Conservation (phyloP, 2,329 filamentous ascomycete genomes). For the Lecanicillium sp. region DNA sequence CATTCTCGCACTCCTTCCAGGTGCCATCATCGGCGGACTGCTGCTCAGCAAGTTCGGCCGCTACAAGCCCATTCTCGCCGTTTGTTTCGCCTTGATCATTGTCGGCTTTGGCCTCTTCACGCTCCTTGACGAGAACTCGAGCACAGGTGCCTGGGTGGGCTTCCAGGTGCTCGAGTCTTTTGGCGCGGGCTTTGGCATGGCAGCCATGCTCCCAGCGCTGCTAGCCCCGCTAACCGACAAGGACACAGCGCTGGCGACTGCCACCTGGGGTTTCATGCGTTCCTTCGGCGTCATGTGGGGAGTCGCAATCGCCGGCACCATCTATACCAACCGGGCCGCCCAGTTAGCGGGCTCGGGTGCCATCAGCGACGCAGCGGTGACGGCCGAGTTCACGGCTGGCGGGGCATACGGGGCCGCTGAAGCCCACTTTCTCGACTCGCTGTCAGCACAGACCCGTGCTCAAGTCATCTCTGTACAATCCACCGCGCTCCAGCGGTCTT, state of each 20-base stretch:
- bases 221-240: constrained; percentile 29
- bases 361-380: constrained; percentile 9
- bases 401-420: constrained; percentile 4
- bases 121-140: constrained; percentile 28
- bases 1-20: constrained; percentile 19
- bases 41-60: constrained; percentile 22
- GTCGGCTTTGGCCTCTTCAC: constrained; percentile 34
- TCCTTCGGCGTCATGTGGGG: constrained; percentile 40
- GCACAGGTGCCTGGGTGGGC: constrained; percentile 29
- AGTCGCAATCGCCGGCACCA: constrained; percentile 31
- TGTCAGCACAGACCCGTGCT: constrained; percentile 4
- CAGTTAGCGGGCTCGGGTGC: constrained; percentile 9
- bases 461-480: constrained; percentile 15
- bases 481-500: constrained; percentile 11
- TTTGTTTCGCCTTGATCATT: constrained; percentile 24
- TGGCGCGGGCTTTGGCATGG: constrained; percentile 34
- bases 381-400: constrained; percentile 13
- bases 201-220: constrained; percentile 33
- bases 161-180: constrained; percentile 31
- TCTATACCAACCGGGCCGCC: constrained; percentile 24
- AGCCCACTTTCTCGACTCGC: background rate
- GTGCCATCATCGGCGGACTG: constrained; percentile 16
- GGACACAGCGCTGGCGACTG: constrained; percentile 29
- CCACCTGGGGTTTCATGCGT: constrained; percentile 37
- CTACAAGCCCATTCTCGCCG: constrained; percentile 24